Conservation (phyloP, 805 yeast species). For the Pichia gijzeniarum region DNA sequence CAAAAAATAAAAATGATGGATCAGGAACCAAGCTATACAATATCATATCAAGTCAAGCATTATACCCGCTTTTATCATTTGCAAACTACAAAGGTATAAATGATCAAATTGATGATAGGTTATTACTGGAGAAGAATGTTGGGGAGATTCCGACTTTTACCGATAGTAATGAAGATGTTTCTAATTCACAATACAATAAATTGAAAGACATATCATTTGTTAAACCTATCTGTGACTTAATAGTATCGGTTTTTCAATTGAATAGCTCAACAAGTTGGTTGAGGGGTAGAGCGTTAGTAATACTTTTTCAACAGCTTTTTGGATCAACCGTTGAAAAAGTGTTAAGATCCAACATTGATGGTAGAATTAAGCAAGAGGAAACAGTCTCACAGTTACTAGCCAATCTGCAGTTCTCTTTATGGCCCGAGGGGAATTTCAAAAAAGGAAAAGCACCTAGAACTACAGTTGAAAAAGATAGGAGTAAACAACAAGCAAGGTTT, state of each 20-base stretch:
- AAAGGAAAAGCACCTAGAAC: constrained; percentile 41
- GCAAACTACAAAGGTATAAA: background rate
- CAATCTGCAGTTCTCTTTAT: constrained; percentile 27
- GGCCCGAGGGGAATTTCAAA: constrained; percentile 51
- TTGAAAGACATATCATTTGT: constrained; percentile 45
- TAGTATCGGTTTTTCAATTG: constrained; percentile 63
- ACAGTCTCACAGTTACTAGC: constrained; percentile 37
- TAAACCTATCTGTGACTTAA: constrained; percentile 73
- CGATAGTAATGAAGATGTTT: background rate
- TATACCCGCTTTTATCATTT: constrained; percentile 9
- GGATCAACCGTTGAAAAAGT: constrained; percentile 80
- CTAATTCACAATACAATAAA: background rate
- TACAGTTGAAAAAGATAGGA: constrained; percentile 42
- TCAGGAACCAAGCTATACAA: constrained; percentile 30
- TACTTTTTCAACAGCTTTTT: constrained; percentile 74
- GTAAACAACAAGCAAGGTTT: constrained; percentile 50
- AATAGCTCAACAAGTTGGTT: constrained; percentile 63
- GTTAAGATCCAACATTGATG: constrained; percentile 40
- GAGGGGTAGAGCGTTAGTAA: constrained; percentile 75
- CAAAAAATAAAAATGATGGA: constrained; percentile 16
- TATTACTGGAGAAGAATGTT: background rate
- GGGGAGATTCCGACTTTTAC: background rate
- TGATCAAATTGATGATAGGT: background rate
- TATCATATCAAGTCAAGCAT: constrained; percentile 25
- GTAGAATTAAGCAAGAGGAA: constrained; percentile 35